Evolutionary conservation across 805 yeast genomes (phyloP).

Genomic region (Kurtzmaniella cleridarum): DNA sequence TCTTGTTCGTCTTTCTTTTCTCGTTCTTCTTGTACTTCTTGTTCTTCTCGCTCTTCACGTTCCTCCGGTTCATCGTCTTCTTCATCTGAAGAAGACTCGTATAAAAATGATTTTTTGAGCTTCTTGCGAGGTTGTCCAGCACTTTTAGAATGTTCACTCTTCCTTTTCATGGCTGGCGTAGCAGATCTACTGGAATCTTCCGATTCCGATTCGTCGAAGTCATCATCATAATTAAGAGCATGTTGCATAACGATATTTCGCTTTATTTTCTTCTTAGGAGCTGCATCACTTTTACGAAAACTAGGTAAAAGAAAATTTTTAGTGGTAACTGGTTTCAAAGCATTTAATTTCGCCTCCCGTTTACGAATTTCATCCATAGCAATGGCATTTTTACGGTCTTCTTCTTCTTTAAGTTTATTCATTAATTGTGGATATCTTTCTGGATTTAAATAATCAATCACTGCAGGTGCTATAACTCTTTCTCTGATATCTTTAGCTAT

Average conservation of each 20-base stretch:
- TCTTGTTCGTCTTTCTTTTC: conserved; percentile 23
- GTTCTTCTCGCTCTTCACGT: conserved; percentile 13
- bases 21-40: conserved; percentile 15
- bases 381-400: conserved; percentile 6
- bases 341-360: conserved; percentile 6
- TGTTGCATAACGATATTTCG: conserved; percentile 48
- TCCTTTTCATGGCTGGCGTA: conserved; percentile 31
- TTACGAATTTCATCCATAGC: conserved; percentile 8
- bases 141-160: conserved; percentile 12
- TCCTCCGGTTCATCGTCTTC: conserved; percentile 18
- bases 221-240: conserved; percentile 41
- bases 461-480: conserved; percentile 63
- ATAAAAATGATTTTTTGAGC: conserved; percentile 23
- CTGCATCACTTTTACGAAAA: conserved; percentile 14
- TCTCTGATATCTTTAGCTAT: conserved; percentile 69
- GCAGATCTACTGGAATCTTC: conserved; percentile 31
- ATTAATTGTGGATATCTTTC: conserved; percentile 50
- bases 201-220: conserved; percentile 28
- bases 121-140: conserved; percentile 19
- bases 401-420: conserved; percentile 28
- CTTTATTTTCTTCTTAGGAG: conserved; percentile 20
- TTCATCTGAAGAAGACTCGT: conserved; percentile 30
- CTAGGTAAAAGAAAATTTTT: conserved; percentile 21
- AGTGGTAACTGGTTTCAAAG: no score
- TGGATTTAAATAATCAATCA: conserved; percentile 56